phyloP scores from a whole-genome alignment of 78 protist genomes.

The Reticulomyxa filosa region DNA sequence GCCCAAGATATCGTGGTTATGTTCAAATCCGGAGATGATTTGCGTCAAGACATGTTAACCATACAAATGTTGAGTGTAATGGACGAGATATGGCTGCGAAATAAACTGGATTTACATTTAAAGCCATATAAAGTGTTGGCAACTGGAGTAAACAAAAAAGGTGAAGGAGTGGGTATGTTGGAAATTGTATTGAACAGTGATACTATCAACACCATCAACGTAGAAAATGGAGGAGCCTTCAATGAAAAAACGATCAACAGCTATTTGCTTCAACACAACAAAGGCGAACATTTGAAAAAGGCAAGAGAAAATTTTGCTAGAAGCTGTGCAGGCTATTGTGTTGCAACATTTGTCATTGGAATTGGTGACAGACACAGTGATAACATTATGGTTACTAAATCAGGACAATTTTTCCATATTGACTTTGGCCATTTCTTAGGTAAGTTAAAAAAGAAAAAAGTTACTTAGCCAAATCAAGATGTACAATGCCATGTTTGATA shows the following conservation, averaged over 20 bases:
- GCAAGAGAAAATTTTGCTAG: no score
- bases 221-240: constrained; percentile 7
- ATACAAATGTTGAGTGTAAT: constrained; percentile 58
- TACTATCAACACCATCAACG: constrained; percentile 50
- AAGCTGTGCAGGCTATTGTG: constrained; percentile 14
- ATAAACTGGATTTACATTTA: constrained; percentile 18
- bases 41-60: constrained; percentile 83
- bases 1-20: background rate
- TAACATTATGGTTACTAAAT: constrained; percentile 53
- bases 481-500: no score
- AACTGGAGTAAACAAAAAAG: constrained; percentile 11
- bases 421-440: constrained; percentile 10
- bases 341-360: constrained; percentile 51
- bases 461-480: no score
- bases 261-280: no score
- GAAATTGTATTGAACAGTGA: constrained; percentile 57
- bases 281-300: no score
- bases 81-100: constrained; percentile 56
- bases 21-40: constrained; percentile 77
- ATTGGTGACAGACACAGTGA: constrained; percentile 90
- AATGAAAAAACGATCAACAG: background rate
- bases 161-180: constrained; percentile 54
- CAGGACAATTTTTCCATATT: constrained; percentile 34
- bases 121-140: background rate
- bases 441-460: background rate